phyloP scores from a whole-genome alignment of 1,139 yeast species.

The Suhomyces maxii region DNA sequence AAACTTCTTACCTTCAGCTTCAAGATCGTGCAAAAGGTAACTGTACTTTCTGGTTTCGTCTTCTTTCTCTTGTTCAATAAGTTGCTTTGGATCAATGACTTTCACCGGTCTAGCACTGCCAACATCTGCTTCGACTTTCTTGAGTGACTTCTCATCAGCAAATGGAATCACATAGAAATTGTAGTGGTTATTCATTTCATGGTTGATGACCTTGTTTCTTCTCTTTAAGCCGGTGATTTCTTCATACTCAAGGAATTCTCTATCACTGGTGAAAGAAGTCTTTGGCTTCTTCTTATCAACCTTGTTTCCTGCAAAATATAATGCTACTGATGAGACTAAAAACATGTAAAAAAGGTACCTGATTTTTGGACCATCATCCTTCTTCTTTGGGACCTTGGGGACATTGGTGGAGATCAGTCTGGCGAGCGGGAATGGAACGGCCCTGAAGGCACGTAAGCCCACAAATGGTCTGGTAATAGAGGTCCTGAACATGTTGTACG shows the following conservation, averaged over 20 bases:
- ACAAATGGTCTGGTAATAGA: background rate
- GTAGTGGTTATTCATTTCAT: conserved; percentile 29
- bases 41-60: conserved; percentile 45
- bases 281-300: conserved; percentile 52
- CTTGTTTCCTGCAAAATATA: conserved; percentile 51
- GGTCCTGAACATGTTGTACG: background rate
- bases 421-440: background rate
- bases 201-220: conserved; percentile 44
- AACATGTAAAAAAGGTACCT: conserved; percentile 52
- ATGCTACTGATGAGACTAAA: conserved; percentile 51
- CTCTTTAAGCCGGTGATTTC: conserved; percentile 54
- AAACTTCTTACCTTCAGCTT: conserved; percentile 32
- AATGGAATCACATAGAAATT: conserved; percentile 49
- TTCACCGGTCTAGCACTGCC: conserved; percentile 37
- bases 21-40: conserved; percentile 42
- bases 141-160: conserved; percentile 23
- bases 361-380: conserved; percentile 40
- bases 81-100: conserved; percentile 46
- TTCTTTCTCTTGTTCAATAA: conserved; percentile 44
- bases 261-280: conserved; percentile 52
- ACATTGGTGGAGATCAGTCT: conserved; percentile 1
- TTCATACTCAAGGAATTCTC: conserved; percentile 58
- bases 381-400: background rate
- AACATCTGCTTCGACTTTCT: conserved; percentile 21
- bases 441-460: background rate